Evolutionary conservation across 805 yeast genomes (phyloP), one percentile per base, ranked within the genome.

Genomic region (Torulaspora indica): DNA sequence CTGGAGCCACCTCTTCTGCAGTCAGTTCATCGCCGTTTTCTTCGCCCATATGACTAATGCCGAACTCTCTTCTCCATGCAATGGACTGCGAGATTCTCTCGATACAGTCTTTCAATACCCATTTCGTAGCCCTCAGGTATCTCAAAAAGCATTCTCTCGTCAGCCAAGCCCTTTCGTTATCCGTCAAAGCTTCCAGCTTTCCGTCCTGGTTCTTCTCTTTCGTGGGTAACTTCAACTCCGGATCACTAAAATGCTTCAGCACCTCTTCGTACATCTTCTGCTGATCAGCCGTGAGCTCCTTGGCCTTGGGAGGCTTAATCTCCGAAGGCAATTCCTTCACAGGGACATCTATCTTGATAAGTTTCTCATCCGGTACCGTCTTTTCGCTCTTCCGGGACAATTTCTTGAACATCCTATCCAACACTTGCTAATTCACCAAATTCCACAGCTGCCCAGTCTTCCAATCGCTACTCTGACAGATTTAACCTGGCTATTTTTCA

Each of bases 11-110:
- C 15, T 75, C 55, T 5, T 76, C 79, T 2, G 82, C 73, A 20
- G 77, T 81, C 27, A 83, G 71, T n/a, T 47, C 56, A 51, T 76
- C 77, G 34, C 65, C 65, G 38, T 59, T 54, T 44, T 73, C 81
- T 48, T 72, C 78, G 17, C 64, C 75, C 54, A 64, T 34, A 18
- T 58, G 49, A 33, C 73, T 64, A 28, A 85, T 81, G 18, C 97
- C 97, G 61, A 89, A 90, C 53, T 85, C 91, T 55, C 97, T 79
- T 70, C 98, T 79, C 98, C 98, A 93, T 3, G 86, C 81, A 15
- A 93, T 53, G 0, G 98, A 82, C 17, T 78, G 77, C 52, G 79
- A 83, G 8, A 93, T 72, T 58, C 98, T 77, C 43, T 75, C 75
- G 39, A 81, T 81, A 31, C 95, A 85, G 9, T 82, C 86, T 23